phyloP scores from a whole-genome alignment of 768 basidiomycete species.

The Pisolithus marmoratus region DNA sequence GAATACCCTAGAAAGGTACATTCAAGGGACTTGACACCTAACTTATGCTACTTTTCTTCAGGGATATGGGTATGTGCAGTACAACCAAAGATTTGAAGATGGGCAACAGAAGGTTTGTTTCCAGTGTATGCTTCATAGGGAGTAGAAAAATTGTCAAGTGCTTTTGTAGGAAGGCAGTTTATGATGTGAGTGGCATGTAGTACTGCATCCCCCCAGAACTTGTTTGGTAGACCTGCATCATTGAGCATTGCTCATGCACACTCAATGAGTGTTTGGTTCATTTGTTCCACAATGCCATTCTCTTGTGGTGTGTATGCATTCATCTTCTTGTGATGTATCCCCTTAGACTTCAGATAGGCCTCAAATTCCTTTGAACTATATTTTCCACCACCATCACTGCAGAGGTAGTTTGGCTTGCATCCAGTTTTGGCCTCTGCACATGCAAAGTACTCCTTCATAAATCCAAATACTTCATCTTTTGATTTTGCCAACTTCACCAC shows the following conservation, averaged over 20 bases:
- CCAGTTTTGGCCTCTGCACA: constrained; percentile 10
- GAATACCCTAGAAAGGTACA: too few relatives aligned
- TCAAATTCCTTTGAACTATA: constrained; percentile 8
- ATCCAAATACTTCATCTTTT: too few relatives aligned
- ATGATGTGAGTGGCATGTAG: not conserved
- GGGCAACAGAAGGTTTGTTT: constrained; percentile 15
- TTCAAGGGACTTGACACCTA: not conserved
- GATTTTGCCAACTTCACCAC: too few relatives aligned
- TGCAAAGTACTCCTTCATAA: too few relatives aligned
- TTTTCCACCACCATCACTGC: constrained; percentile 18
- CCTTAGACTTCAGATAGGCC: constrained; percentile 6
- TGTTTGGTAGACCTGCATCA: not conserved
- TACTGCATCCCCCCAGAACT: constrained; percentile 2
- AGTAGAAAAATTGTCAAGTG: constrained; percentile 11
- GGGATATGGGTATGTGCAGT: constrained; percentile 20
- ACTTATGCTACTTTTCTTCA: constrained; percentile 8
- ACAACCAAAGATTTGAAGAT: constrained; percentile 20
- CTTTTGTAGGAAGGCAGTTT: not conserved
- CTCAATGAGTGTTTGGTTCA: constrained; percentile 32
- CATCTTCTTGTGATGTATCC: constrained; percentile 12
- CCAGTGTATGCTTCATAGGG: constrained; percentile 18
- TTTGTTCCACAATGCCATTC: constrained; percentile 38
- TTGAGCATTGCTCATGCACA: constrained; percentile 25
- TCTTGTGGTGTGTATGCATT: constrained; percentile 31
- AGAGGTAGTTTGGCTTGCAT: constrained; percentile 11